phyloP scores from a whole-genome alignment of 2,329 filamentous ascomycete species.

The Coleophoma crateriformis region DNA sequence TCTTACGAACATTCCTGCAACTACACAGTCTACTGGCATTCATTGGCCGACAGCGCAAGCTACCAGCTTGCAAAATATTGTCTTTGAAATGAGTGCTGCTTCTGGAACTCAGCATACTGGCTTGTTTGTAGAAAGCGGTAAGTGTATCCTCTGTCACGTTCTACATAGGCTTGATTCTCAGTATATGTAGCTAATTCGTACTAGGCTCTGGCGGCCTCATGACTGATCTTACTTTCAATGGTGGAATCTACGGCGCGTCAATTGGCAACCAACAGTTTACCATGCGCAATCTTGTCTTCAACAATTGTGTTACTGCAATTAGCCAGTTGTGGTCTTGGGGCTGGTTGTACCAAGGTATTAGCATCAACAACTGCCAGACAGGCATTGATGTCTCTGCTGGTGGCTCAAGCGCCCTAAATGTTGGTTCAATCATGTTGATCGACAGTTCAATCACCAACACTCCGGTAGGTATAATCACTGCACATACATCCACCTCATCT shows the following conservation, averaged over 20 bases:
- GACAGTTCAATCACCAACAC: slow-evolving; percentile 48
- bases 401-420: slow-evolving; percentile 34
- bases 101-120: slow-evolving; percentile 46
- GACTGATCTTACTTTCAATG: slow-evolving; percentile 53
- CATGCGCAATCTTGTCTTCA: slow-evolving; percentile 44
- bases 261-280: slow-evolving; percentile 64
- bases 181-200: slow-evolving; percentile 21
- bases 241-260: slow-evolving; percentile 53
- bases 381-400: slow-evolving; percentile 45
- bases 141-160: slow-evolving; percentile 4
- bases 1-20: slow-evolving; percentile 27
- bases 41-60: slow-evolving; percentile 51
- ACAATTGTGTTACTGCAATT: slow-evolving; percentile 47
- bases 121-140: slow-evolving; percentile 41
- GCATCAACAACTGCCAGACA: slow-evolving; percentile 44
- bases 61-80: slow-evolving; percentile 56
- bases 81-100: slow-evolving; percentile 48
- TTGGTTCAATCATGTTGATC: slow-evolving; percentile 51
- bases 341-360: slow-evolving; percentile 47
- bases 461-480: slow-evolving; percentile 42
- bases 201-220: slow-evolving; percentile 51
- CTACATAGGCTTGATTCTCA: no score
- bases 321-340: slow-evolving; percentile 57
- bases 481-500: slow-evolving; percentile 43
- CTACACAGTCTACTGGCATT: slow-evolving; percentile 31